phyloP scores from a whole-genome alignment of 331 rosid genomes.

The Quercus phellos region DNA sequence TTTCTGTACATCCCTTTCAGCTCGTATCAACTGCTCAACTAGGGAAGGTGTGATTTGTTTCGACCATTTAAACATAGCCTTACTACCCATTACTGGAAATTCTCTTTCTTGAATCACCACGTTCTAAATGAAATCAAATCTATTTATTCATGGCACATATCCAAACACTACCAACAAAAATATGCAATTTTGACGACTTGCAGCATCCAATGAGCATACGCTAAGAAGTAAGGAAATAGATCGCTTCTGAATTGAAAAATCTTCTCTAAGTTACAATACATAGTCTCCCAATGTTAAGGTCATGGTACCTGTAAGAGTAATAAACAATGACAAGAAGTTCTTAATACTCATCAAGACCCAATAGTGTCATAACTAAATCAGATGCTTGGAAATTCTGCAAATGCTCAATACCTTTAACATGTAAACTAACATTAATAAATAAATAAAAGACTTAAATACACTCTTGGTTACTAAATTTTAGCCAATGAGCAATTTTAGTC shows the following conservation, averaged over 20 bases:
- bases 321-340: background rate
- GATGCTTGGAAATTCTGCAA: background rate
- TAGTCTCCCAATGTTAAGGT: background rate
- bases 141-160: background rate
- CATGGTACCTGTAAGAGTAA: background rate
- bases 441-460: too few species aligned
- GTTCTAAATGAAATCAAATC: background rate
- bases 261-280: background rate
- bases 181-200: background rate
- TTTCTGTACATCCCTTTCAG: constrained; percentile 63
- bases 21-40: constrained; percentile 60
- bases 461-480: too few species aligned
- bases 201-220: background rate
- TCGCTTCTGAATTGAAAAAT: background rate
- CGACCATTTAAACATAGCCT: constrained; percentile 70
- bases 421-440: background rate
- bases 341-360: background rate
- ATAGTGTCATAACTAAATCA: background rate
- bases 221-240: background rate
- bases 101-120: background rate
- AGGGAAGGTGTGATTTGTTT: constrained; percentile 47
- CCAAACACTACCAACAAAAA: background rate
- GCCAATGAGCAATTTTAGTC: too few species aligned
- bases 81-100: constrained; percentile 45
- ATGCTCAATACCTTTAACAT: background rate